A percentile compares a stretch with the other conserved stretches of the same genome.
Conservation (phyloP, 1,139 yeast species). For the Geotrichum phurueaensis region DNA sequence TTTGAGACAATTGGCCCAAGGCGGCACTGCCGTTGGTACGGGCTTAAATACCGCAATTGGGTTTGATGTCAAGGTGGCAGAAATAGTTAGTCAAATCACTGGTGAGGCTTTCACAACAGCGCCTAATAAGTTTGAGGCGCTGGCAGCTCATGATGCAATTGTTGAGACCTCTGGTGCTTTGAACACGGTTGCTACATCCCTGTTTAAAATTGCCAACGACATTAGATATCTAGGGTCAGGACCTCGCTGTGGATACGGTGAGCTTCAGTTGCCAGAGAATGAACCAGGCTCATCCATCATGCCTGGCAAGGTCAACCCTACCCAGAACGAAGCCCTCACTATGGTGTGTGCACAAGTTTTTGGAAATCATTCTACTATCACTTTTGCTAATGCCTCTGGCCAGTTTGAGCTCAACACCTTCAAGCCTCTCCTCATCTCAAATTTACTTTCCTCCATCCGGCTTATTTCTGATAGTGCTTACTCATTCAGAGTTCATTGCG, state of each 20-base stretch:
- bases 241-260: conserved; percentile 99
- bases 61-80: conserved; percentile 77
- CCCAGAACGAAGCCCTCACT: conserved; percentile 97
- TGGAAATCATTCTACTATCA: conserved; percentile 91
- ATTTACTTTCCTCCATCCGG: conserved; percentile 80
- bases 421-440: conserved; percentile 92
- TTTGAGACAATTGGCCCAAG: conserved; percentile 84
- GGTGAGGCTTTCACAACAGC: conserved; percentile 88
- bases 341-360: conserved; percentile 97
- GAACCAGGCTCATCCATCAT: conserved; percentile 98
- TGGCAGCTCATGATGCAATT: conserved; percentile 97
- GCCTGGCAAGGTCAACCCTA: conserved; percentile 99
- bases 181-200: conserved; percentile 87
- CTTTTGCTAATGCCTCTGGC: conserved; percentile 97
- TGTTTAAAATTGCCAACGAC: conserved; percentile 94
- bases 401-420: conserved; percentile 96
- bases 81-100: conserved; percentile 70
- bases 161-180: conserved; percentile 97
- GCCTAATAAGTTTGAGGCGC: conserved; percentile 96
- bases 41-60: conserved; percentile 92
- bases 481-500: conserved; percentile 91
- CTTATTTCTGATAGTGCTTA: conserved; percentile 80
- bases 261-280: conserved; percentile 88
- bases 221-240: conserved; percentile 97
- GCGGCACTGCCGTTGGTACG: conserved; percentile 99